Evolutionary conservation across 345 rosid genomes (phyloP).

Genomic region (Pelargonium nanum): DNA sequence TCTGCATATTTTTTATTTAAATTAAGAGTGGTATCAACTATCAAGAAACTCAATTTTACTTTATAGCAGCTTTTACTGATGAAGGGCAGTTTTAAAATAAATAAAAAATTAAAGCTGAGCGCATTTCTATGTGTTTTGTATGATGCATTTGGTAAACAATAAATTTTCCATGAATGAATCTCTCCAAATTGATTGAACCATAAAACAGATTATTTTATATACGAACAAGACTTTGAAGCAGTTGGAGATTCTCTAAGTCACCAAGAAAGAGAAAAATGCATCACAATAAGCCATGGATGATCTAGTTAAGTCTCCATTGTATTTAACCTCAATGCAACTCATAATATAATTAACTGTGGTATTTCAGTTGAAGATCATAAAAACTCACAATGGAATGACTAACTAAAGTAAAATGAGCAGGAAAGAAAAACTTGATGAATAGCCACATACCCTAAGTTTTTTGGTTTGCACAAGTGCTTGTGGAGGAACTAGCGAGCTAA

Average conservation of each 20-base stretch:
- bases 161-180: not conserved
- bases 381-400: not conserved
- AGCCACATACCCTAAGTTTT: conserved; percentile 74
- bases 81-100: not conserved
- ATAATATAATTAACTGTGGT: not conserved
- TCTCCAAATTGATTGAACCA: not conserved
- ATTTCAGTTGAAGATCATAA: not conserved
- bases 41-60: not conserved
- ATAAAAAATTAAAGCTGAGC: not conserved
- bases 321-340: not conserved
- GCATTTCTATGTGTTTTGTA: not conserved
- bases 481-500: conserved; percentile 83
- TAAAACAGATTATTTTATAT: too few relatives aligned
- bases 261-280: too few relatives aligned
- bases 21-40: not conserved
- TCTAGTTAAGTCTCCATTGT: too few relatives aligned
- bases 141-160: too few relatives aligned
- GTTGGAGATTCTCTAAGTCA: not conserved
- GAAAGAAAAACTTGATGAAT: conserved; percentile 1
- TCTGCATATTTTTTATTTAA: too few relatives aligned
- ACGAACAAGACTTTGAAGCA: not conserved
- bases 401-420: not conserved
- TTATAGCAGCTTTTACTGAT: not conserved
- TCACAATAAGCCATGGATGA: too few relatives aligned
- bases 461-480: conserved; percentile 78